Evolutionary conservation across 768 basidiomycete genomes (phyloP).

Genomic region (Rossbeevera mucosa): DNA sequence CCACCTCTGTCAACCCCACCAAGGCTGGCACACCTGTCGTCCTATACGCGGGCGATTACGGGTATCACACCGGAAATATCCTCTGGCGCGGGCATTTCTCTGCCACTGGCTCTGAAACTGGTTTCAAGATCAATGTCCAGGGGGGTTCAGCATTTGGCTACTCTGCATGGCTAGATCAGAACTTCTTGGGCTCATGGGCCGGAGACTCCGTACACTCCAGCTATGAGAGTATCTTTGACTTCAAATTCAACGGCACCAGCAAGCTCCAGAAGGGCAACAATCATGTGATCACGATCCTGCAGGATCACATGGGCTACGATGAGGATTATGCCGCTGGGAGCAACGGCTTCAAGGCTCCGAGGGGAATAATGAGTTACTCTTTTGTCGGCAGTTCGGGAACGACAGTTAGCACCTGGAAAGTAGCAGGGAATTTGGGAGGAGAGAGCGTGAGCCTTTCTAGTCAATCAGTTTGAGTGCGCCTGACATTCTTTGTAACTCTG

Average conservation of each 20-base stretch:
- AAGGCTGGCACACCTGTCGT: conserved; percentile 37
- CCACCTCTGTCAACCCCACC: conserved; percentile 39
- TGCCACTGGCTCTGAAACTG: conserved; percentile 43
- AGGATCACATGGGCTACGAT: conserved; percentile 54
- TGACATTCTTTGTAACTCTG: not conserved
- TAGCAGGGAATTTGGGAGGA: conserved; percentile 47
- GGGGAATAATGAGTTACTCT: conserved; percentile 45
- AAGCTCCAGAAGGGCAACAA: conserved; percentile 21
- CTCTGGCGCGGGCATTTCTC: conserved; percentile 50
- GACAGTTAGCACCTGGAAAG: conserved; percentile 42
- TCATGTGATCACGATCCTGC: conserved; percentile 47
- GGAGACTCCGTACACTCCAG: conserved; percentile 16
- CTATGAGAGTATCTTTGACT: conserved; percentile 16
- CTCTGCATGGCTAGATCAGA: conserved; percentile 46
- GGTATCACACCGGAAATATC: conserved; percentile 49
- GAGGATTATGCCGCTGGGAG: conserved; percentile 40
- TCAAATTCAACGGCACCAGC: conserved; percentile 4
- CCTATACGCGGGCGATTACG: conserved; percentile 47
- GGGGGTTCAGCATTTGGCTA: conserved; percentile 48
- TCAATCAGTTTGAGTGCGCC: not conserved
- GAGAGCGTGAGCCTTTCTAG: conserved; percentile 33
- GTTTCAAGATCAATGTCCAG: conserved; percentile 36
- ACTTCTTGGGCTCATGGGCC: conserved; percentile 41
- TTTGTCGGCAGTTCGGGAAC: conserved; percentile 40
- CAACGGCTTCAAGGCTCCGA: conserved; percentile 45